phyloP scores from a whole-genome alignment of 306 rosid species.

The Rosa persica region DNA sequence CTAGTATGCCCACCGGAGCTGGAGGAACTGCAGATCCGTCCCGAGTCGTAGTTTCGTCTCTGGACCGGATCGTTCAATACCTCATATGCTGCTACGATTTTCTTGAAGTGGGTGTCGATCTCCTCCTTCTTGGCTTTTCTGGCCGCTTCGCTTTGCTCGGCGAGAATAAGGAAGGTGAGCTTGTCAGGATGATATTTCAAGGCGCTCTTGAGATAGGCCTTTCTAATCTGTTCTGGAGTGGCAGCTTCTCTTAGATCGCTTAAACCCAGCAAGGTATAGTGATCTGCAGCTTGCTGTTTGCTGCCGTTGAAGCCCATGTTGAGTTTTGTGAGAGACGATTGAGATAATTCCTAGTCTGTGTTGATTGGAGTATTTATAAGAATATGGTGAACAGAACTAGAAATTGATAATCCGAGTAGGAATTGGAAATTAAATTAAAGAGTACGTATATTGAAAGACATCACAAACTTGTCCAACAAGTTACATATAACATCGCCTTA shows the following conservation, averaged over 20 bases:
- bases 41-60: conserved; percentile 84
- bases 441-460: too few species aligned
- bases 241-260: conserved; percentile 82
- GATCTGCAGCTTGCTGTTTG: conserved; percentile 57
- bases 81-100: conserved; percentile 86
- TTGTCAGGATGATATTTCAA: conserved; percentile 90
- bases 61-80: conserved; percentile 69
- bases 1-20: not conserved
- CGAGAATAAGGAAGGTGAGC: conserved; percentile 72
- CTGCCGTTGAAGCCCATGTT: conserved; percentile 39
- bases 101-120: conserved; percentile 79
- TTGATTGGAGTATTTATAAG: not conserved
- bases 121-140: conserved; percentile 79
- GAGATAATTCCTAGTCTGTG: not conserved
- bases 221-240: conserved; percentile 79
- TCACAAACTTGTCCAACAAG: too few species aligned
- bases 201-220: conserved; percentile 82
- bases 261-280: conserved; percentile 85
- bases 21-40: conserved; percentile 8
- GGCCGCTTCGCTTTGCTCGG: conserved; percentile 73
- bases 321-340: not conserved
- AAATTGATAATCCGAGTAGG: too few species aligned
- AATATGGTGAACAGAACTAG: not conserved
- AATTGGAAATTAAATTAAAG: too few species aligned
- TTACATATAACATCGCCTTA: too few species aligned